Evolutionary conservation across 78 protist species (phyloP), one percentile per base, ranked within the genome.

Genomic region (Cavenderia fasciculata): DNA sequence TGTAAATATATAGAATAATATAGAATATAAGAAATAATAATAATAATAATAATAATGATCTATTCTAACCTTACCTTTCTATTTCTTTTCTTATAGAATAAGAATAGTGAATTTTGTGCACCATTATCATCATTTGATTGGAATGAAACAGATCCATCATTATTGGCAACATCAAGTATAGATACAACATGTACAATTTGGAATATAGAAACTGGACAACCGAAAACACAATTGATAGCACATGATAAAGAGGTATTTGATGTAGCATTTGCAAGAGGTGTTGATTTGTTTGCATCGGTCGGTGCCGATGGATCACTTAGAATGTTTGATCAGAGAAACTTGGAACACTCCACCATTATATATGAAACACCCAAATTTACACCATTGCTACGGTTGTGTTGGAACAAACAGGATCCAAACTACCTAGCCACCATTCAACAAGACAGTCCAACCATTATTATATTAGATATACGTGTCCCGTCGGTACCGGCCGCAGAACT

Each of bases 221-320:
- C 97, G 2, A 77, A 63, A 56, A 96, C 99, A n/a, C 99, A 99
- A 90, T 93, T 99, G 31, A 99, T 99, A 54, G 99, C 99, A 12
- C 99, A 99, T 87, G 99, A 99, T 74, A 96, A 97, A 46, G 99
- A 99, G 43, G 99, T 98, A 14, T 98, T 72, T 66, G 99, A 98
- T 86, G 86, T 98, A 5, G 98, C 98, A 18, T 97, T 97, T 57
- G 91, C 97, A 2, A 62, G 79, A 66, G 86, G 93, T 27, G 19
- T 77, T 0, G 92, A 96, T 56, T 56, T 95, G 31, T 98, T 98
- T 56, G 97, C 98, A 18, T 86, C 97, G 0, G 97, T 94, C 14
- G 98, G 98, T 2, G 97, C 96, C 0, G 98, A 97, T 62, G 99
- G 99, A 23, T 97, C 99, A n/a, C 92, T 98, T n/a, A 94, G 99